Evolutionary conservation across 352 stramenopile genomes (phyloP), one percentile per base, ranked within the genome.

Genomic region (Pythium scleroteichum): DNA sequence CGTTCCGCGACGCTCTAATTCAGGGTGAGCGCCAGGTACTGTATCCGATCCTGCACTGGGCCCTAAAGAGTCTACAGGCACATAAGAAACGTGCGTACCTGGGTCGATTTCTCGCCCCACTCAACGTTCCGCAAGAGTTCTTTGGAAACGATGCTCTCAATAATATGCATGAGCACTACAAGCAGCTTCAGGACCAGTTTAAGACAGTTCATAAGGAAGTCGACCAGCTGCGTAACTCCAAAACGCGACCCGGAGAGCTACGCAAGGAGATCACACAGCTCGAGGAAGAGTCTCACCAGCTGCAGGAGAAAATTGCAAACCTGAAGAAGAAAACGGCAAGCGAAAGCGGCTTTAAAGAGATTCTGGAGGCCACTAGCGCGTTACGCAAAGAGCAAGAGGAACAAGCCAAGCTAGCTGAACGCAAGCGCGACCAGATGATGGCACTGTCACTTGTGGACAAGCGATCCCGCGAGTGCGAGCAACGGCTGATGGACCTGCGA

Each of bases 81-180:
- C 83, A 98, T 58, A 89, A 96, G 68, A 98, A 97, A 69, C 82
- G 95, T 23, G 90, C 92, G 5, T 99, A 99, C 68, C 69, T 99
- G 3, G 91, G 90, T 1, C 80, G 79, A 2, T 99, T 94, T 73
- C 76, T 98, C 19, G 84, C 94, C 41, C 93, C 91, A 6, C 65
- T 98, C 19, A 92, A 98, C 49, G 83, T 98, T 7, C 96, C 96
- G 16, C 73, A 93, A 68, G 95, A 98, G 58, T 98, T 96, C 62
- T 85, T 97, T 53, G 84, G 93, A 57, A 81, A 97, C 65, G 88
- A 95, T 64, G 75, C 73, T 16, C 71, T 92, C 45, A 76, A 81
- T 38, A 72, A 85, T 54, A 88, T 97, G 68, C 78, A 97, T 51
- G 86, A 97, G 61, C 80, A 92, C 48, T 98, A 97, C 78, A 91